Base-by-base conservation (phyloP, 108 stramenopile species). In the Nitzschia palea region DNA sequence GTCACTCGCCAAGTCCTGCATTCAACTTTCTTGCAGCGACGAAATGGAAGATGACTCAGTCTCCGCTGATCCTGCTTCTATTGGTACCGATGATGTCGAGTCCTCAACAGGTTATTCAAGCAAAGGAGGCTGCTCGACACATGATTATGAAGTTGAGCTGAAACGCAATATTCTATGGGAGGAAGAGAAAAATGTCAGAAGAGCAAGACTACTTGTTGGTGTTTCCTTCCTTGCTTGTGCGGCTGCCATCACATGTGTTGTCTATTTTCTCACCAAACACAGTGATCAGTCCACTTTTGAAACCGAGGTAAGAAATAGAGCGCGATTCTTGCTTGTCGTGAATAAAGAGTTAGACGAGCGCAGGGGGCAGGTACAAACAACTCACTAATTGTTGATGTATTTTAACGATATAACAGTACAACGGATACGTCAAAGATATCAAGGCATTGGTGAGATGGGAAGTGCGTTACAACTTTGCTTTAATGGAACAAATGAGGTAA, bases 381-480 rank as follows among this genome's bases (percentile, higher is more conserved):
- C n/a, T n/a, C n/a, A n/a, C n/a, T n/a, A n/a, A n/a, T n/a, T n/a
- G n/a, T n/a, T n/a, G n/a, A n/a, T n/a, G n/a, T n/a, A n/a, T n/a
- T n/a, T n/a, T n/a, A n/a, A n/a, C n/a, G n/a, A n/a, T n/a, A n/a
- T 14, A 40, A 40, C 37, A 68, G 55, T 68, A 68, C 34, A 32
- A 56, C 4, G 22, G 20, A 18, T 45, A 55, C 26, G 44, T 68
- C 44, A 27, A 57, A 33, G 33, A 55, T 31, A 57, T 68, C 3
- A 37, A 53, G 43, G 22, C 14, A 4, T 26, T 55, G 18, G 55
- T 68, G 15, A 40, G 30, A 12, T 68, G 67, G 67, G 67, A 68
- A 68, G 67, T 68, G 12, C 54, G 50, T 27, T 68, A 68, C 67
- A 68, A 68, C 44, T 31, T 57, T 55, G 67, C 67, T 23, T 2